phyloP scores from a whole-genome alignment of 768 basidiomycete species.

The Heimioporus sp. region DNA sequence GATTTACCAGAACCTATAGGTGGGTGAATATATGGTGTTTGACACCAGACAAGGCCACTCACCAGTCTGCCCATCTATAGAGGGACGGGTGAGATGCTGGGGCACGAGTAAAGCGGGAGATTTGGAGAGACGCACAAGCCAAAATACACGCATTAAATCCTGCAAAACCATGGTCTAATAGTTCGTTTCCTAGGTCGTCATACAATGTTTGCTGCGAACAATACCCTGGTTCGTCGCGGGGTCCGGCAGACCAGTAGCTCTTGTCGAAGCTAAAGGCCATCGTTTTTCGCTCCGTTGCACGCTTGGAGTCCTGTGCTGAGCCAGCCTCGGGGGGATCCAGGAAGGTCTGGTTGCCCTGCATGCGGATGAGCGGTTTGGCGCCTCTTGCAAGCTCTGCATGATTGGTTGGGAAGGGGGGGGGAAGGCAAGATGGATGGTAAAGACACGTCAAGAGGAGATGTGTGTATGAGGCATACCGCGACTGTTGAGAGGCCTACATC shows the following conservation, averaged over 20 bases:
- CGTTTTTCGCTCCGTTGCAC: conserved; percentile 86
- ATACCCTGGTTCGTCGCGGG: conserved; percentile 85
- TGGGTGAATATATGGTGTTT: conserved; percentile 3
- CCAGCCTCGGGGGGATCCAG: conserved; percentile 86
- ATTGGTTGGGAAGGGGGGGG: neutral
- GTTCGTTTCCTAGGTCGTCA: conserved; percentile 89
- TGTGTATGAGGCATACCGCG: conserved; percentile 60
- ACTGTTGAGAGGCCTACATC: conserved; percentile 95
- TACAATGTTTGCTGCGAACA: conserved; percentile 95
- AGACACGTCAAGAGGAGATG: neutral
- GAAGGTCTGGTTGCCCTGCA: conserved; percentile 92
- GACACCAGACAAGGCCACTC: conserved; percentile 26
- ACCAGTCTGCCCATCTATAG: conserved; percentile 82
- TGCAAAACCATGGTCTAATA: conserved; percentile 92
- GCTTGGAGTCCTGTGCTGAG: conserved; percentile 65
- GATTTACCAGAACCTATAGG: conserved; percentile 83
- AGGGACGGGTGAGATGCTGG: neutral
- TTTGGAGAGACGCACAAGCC: conserved; percentile 73
- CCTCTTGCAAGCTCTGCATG: conserved; percentile 84
- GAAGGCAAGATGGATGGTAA: conserved; percentile 1
- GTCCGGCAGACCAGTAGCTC: conserved; percentile 95
- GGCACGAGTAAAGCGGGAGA: neutral
- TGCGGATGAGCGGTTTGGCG: conserved; percentile 90
- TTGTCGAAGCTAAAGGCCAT: conserved; percentile 96
- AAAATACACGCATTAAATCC: conserved; percentile 99